A percentile compares a stretch with the other conserved stretches of the same genome.
Conservation (phyloP, 148 eudicot species). For the Cornus florida region DNA sequence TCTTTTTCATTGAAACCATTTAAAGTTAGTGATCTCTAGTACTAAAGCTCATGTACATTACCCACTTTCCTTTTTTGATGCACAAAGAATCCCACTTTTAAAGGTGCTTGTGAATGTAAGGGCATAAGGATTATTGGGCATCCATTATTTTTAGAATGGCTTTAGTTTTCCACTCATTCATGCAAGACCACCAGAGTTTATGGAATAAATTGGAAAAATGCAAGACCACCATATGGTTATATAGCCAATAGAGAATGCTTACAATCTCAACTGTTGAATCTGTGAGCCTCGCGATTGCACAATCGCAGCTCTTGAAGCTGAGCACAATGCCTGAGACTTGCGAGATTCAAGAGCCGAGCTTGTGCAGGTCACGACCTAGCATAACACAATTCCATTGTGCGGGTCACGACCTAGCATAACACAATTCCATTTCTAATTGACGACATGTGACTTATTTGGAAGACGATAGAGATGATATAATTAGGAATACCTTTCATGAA, state of each 20-base stretch:
- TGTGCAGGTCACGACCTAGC: too few species aligned
- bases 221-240: neutral
- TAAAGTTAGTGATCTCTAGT: neutral
- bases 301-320: too few species aligned
- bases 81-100: constrained; percentile 7
- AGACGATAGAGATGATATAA: too few species aligned
- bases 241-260: too few species aligned
- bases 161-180: neutral
- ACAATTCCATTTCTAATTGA: neutral
- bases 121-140: neutral
- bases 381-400: neutral
- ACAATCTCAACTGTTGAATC: too few species aligned
- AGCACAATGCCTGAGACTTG: too few species aligned
- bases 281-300: too few species aligned
- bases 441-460: neutral
- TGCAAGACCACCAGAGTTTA: neutral
- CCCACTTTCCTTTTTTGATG: neutral
- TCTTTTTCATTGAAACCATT: neutral
- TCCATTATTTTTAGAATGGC: neutral
- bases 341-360: too few species aligned
- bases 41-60: neutral
- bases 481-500: neutral
- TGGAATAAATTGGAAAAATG: neutral
- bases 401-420: too few species aligned
- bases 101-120: neutral